Evolutionary conservation across 2,329 filamentous ascomycete species (phyloP).

Genomic region (Fusarium sp.): DNA sequence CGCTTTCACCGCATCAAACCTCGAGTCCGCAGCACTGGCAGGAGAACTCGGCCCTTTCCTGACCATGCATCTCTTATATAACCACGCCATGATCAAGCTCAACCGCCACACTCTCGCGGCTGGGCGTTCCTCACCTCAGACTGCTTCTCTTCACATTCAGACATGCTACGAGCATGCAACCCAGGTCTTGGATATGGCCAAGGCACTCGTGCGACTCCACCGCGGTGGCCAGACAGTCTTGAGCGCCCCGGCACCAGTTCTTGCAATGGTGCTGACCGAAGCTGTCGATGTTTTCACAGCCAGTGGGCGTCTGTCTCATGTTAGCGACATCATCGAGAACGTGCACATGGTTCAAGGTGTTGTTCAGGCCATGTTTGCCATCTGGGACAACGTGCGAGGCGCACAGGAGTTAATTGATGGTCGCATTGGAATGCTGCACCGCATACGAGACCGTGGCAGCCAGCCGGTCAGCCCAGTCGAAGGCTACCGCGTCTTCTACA

Average conservation of each 20-base stretch:
- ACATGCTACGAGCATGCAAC: slow-evolving; percentile 65
- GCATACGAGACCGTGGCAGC: slow-evolving; percentile 50
- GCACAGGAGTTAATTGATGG: slow-evolving; percentile 62
- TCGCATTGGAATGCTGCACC: slow-evolving; percentile 52
- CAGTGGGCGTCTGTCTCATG: slow-evolving; percentile 63
- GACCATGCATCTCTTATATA: slow-evolving; percentile 75
- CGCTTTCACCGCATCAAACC: slow-evolving; percentile 65
- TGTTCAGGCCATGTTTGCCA: slow-evolving; percentile 66
- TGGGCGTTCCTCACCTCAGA: slow-evolving; percentile 54
- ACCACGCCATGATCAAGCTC: slow-evolving; percentile 72
- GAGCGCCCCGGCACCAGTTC: slow-evolving; percentile 68
- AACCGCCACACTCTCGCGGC: slow-evolving; percentile 68
- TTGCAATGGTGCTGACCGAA: slow-evolving; percentile 70
- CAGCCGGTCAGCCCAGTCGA: slow-evolving; percentile 45
- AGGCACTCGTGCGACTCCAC: slow-evolving; percentile 55
- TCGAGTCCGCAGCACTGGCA: slow-evolving; percentile 66
- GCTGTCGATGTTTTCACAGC: slow-evolving; percentile 76
- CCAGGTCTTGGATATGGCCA: slow-evolving; percentile 62
- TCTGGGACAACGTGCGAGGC: slow-evolving; percentile 69
- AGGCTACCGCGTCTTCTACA: slow-evolving; percentile 49
- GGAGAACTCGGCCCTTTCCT: slow-evolving; percentile 69
- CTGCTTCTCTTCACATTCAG: slow-evolving; percentile 59
- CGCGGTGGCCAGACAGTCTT: slow-evolving; percentile 48
- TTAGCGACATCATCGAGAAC: slow-evolving; percentile 65
- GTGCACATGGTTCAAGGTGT: slow-evolving; percentile 65